Conservation (phyloP, 2,329 filamentous ascomycete species). For the Cordyceps pruinosa region DNA sequence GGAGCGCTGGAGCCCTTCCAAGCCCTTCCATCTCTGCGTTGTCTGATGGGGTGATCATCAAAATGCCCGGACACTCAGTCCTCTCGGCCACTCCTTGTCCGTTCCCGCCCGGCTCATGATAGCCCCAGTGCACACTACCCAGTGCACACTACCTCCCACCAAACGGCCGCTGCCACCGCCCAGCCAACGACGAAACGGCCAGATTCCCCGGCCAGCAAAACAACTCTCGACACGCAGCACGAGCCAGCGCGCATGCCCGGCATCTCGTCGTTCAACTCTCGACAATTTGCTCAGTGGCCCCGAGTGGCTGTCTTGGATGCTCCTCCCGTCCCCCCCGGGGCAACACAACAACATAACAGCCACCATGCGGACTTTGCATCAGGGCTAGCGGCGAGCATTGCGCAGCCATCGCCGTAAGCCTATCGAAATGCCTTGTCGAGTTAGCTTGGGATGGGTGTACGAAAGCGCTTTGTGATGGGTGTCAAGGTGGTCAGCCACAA, state of each 20-base stretch:
- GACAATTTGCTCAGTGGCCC: too few relatives aligned
- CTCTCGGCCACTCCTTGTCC: too few relatives aligned
- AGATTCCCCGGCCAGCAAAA: neutral
- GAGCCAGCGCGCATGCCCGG: neutral
- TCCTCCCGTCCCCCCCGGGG: neutral
- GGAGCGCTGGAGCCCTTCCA: too few relatives aligned
- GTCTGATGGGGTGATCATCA: too few relatives aligned
- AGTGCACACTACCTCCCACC: neutral
- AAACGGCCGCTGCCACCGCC: neutral
- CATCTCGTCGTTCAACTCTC: too few relatives aligned
- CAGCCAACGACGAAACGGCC: neutral
- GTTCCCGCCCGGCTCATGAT: too few relatives aligned
- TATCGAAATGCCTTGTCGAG: conserved; percentile 27
- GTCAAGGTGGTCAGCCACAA: neutral
- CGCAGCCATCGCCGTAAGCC: conserved; percentile 23
- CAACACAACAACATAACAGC: neutral
- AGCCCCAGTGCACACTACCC: too few relatives aligned
- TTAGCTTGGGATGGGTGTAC: too few relatives aligned
- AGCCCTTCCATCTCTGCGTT: too few relatives aligned
- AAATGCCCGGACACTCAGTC: too few relatives aligned
- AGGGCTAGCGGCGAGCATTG: conserved; percentile 14
- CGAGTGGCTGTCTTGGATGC: neutral
- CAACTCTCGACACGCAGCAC: neutral
- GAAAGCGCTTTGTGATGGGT: too few relatives aligned
- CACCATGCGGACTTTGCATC: conserved; percentile 6